Evolutionary conservation across 1,139 yeast genomes (phyloP).

Genomic region (Sugiyamaella neomexicana): DNA sequence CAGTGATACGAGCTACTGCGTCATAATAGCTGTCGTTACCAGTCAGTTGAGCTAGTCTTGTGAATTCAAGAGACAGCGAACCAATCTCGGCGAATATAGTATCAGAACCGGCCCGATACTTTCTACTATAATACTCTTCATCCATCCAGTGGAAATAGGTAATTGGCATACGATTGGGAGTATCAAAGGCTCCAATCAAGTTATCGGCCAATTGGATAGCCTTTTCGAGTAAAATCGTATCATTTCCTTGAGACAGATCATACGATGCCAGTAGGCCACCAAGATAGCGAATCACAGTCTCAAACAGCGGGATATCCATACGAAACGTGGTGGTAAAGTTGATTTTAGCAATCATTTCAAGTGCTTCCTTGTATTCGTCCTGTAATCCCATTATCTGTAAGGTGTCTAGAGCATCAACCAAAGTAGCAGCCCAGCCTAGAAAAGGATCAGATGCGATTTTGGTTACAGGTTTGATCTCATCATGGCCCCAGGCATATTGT

Average conservation of each 20-base stretch:
- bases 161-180: constrained; percentile 67
- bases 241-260: constrained; percentile 59
- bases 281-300: constrained; percentile 66
- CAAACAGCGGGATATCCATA: constrained; percentile 61
- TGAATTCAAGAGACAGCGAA: constrained; percentile 67
- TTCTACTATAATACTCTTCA: constrained; percentile 39
- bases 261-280: constrained; percentile 74
- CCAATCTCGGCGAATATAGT: constrained; percentile 67
- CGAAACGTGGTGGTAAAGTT: constrained; percentile 51
- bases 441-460: constrained; percentile 43
- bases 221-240: constrained; percentile 49
- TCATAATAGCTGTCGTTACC: constrained; percentile 53
- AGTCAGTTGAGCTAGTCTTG: constrained; percentile 65
- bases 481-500: constrained; percentile 66
- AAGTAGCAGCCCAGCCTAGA: constrained; percentile 51
- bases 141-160: constrained; percentile 61
- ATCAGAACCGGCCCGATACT: constrained; percentile 36
- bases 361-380: constrained; percentile 55
- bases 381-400: constrained; percentile 60
- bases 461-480: constrained; percentile 50
- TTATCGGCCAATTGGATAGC: constrained; percentile 68
- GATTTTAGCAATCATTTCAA: constrained; percentile 51
- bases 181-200: constrained; percentile 66
- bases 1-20: constrained; percentile 49
- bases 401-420: constrained; percentile 72